Evolutionary conservation across 495 filamentous ascomycete species (phyloP).

Genomic region (Penicillium coffeae): DNA sequence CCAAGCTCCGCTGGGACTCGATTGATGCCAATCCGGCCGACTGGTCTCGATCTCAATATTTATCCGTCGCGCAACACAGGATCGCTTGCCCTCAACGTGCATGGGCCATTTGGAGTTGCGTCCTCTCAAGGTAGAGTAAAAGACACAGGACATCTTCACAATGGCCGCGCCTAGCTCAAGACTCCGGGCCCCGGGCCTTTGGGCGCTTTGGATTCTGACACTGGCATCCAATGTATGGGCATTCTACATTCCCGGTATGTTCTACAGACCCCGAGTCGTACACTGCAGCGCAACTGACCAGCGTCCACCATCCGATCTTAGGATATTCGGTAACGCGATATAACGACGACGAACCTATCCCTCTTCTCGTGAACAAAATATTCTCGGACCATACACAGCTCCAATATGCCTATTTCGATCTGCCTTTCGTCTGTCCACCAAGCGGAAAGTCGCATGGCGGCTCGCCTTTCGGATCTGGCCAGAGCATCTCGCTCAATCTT

Average conservation of each 20-base stretch:
- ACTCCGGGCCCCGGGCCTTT: slow-evolving; percentile 19
- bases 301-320: slow-evolving; percentile 18
- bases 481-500: slow-evolving; percentile 83
- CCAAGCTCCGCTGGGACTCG: no score
- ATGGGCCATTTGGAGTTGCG: slow-evolving; percentile 17
- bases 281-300: slow-evolving; percentile 17
- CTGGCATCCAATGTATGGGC: slow-evolving; percentile 49
- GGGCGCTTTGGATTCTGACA: slow-evolving; percentile 34
- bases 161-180: slow-evolving; percentile 24
- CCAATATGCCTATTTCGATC: slow-evolving; percentile 90
- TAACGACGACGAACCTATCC: slow-evolving; percentile 72
- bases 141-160: slow-evolving; percentile 27
- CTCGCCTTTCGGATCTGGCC: slow-evolving; percentile 70
- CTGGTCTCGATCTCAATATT: not conserved
- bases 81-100: slow-evolving; percentile 4
- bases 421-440: slow-evolving; percentile 87
- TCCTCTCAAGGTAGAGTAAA: slow-evolving; percentile 12
- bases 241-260: slow-evolving; percentile 77
- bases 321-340: slow-evolving; percentile 81
- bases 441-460: slow-evolving; percentile 65
- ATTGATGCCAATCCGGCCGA: no score
- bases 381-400: slow-evolving; percentile 90
- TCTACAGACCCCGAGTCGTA: not conserved
- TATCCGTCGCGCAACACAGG: not conserved
- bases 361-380: slow-evolving; percentile 91